phyloP scores from a whole-genome alignment of 1,284 basidiomycete species.

The Takashimella tepidaria region DNA sequence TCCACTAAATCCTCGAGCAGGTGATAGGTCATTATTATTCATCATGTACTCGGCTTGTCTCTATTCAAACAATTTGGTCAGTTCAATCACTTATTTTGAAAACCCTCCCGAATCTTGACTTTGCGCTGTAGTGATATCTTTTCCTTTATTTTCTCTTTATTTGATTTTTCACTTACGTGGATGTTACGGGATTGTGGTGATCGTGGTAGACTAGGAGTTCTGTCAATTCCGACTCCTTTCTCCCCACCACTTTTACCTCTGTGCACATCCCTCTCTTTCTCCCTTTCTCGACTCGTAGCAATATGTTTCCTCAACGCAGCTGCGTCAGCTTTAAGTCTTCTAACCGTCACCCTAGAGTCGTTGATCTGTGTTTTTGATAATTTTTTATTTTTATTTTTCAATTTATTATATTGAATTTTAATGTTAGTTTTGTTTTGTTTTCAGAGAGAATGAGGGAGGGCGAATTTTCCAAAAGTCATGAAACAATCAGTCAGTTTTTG shows the following conservation, averaged over 20 bases:
- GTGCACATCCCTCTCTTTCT: slow-evolving; percentile 7
- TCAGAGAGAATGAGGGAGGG: too few species aligned
- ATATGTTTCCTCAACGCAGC: slow-evolving; percentile 23
- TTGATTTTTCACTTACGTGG: slow-evolving; percentile 44
- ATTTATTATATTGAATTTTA: too few species aligned
- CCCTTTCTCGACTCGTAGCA: slow-evolving; percentile 10
- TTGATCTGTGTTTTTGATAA: slow-evolving; percentile 15
- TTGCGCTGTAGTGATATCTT: too few species aligned
- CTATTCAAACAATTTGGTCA: neutral
- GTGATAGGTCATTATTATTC: neutral
- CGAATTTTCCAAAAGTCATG: too few species aligned
- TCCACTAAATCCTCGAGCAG: neutral
- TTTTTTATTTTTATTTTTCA: too few species aligned
- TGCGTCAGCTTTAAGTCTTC: slow-evolving; percentile 26
- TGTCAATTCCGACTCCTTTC: slow-evolving; percentile 15
- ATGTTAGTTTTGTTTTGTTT: too few species aligned
- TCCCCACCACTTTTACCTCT: neutral
- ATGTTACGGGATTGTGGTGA: slow-evolving; percentile 48
- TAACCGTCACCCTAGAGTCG: slow-evolving; percentile 23
- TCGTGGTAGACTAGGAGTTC: slow-evolving; percentile 31
- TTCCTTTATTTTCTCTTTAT: too few species aligned
- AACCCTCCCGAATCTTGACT: too few species aligned
- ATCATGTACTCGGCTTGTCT: neutral
- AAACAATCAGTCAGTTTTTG: too few species aligned
- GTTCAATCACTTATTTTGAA: too few species aligned